Conservation (phyloP, 208 protist genomes). For the Acanthamoeba royreba region DNA sequence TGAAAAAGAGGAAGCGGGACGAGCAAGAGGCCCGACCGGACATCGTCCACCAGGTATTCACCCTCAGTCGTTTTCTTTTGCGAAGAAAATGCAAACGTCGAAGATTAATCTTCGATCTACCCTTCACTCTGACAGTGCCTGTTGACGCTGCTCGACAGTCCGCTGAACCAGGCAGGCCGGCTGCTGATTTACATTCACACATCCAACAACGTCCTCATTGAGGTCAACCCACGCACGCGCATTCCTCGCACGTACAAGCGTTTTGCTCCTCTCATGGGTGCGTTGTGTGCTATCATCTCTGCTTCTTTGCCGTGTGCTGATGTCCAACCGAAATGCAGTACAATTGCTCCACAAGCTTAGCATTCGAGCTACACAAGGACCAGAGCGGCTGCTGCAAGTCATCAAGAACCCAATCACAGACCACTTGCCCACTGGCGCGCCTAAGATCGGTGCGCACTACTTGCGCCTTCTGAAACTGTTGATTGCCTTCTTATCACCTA, state of each 20-base stretch:
- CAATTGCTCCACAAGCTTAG: slow-evolving; percentile 97
- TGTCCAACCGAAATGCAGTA: slow-evolving; percentile 71
- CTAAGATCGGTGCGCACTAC: slow-evolving; percentile 36
- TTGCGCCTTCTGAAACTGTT: neutral
- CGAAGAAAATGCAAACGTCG: neutral
- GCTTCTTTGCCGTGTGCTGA: neutral
- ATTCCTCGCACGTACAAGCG: slow-evolving; percentile 97
- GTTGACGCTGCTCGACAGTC: slow-evolving; percentile 96
- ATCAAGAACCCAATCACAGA: slow-evolving; percentile 98
- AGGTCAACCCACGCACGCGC: slow-evolving; percentile 94
- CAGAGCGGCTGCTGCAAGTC: slow-evolving; percentile 94
- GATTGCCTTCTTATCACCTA: slow-evolving; percentile 24
- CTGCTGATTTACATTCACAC: slow-evolving; percentile 97
- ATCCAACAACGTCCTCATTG: slow-evolving; percentile 90
- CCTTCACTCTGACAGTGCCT: slow-evolving; percentile 84
- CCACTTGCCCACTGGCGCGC: slow-evolving; percentile 87
- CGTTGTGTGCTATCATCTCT: neutral
- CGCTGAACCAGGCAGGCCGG: slow-evolving; percentile 96
- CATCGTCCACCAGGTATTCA: slow-evolving; percentile 94
- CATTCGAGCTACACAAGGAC: slow-evolving; percentile 89
- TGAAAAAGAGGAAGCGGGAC: slow-evolving; percentile 92
- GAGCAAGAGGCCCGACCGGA: slow-evolving; percentile 95
- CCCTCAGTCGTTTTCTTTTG: neutral
- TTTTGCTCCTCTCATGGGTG: slow-evolving; percentile 97
- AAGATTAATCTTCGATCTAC: neutral